phyloP scores from a whole-genome alignment of 768 basidiomycete genomes.

The Pleurotus sapidus region DNA sequence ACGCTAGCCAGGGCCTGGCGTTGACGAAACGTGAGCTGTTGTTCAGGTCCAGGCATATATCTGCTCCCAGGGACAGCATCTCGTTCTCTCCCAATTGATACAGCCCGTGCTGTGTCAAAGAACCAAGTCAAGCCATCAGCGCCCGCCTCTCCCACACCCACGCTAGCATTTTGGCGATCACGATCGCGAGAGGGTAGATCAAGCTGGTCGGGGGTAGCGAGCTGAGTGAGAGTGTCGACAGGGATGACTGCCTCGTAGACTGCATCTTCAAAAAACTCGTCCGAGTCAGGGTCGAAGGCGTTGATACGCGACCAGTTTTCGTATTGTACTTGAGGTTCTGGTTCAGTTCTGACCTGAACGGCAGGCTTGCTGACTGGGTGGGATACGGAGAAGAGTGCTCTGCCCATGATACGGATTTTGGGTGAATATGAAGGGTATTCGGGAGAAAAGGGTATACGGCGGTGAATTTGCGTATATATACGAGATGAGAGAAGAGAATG shows the following conservation, averaged over 20 bases:
- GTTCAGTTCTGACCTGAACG: conserved; percentile 36
- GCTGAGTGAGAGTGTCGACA: conserved; percentile 28
- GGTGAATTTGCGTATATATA: conserved; percentile 5
- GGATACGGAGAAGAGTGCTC: conserved; percentile 52
- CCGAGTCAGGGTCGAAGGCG: conserved; percentile 78
- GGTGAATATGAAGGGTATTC: conserved; percentile 20
- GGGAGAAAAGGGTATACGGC: conserved; percentile 6
- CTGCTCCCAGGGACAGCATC: not conserved
- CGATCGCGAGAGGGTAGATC: conserved; percentile 3
- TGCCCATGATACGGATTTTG: conserved; percentile 45
- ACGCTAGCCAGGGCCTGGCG: conserved; percentile 14
- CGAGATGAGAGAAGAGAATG: conserved; percentile 1
- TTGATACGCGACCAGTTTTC: conserved; percentile 65
- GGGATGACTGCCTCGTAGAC: conserved; percentile 64
- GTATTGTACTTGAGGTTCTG: conserved; percentile 34
- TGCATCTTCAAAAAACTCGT: conserved; percentile 65
- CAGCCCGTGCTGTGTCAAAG: not conserved
- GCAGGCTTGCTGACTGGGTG: conserved; percentile 33
- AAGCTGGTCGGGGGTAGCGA: not conserved
- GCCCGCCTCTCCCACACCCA: not conserved
- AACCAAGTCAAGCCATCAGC: not conserved
- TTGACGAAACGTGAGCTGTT: conserved; percentile 14
- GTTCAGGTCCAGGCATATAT: conserved; percentile 9
- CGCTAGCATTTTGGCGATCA: conserved; percentile 4
- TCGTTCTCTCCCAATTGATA: not conserved